phyloP scores from a whole-genome alignment of 2,329 filamentous ascomycete species.

The Scleromitrula shiraiana region DNA sequence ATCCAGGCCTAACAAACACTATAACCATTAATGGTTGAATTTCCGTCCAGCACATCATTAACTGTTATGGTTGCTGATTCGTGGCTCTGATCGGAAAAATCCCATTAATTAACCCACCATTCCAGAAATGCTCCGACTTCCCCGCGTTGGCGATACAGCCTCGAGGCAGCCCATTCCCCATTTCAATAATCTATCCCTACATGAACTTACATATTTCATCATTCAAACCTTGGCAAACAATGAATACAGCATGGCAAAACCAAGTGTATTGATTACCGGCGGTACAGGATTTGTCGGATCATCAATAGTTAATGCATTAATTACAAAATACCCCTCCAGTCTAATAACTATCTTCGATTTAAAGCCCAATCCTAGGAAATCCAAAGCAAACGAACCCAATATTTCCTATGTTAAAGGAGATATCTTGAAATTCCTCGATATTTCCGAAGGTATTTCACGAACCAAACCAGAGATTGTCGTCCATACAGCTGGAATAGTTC shows the following conservation, averaged over 20 bases:
- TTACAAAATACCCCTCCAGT: background rate
- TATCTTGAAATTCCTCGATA: background rate
- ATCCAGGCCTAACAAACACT: no score
- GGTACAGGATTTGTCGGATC: constrained; percentile 3
- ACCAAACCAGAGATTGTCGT: background rate
- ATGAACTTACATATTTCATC: no score
- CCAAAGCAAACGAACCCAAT: background rate
- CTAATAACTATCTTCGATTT: background rate
- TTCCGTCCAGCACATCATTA: no score
- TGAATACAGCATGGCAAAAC: background rate
- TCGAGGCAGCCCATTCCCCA: no score
- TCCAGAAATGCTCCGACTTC: no score
- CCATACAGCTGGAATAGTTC: constrained; percentile 5
- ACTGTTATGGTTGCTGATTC: no score
- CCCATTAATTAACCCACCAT: no score
- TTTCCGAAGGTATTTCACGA: background rate
- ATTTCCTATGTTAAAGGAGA: background rate
- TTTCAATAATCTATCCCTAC: no score
- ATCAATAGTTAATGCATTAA: background rate
- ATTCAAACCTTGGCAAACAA: background rate
- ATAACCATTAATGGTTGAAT: no score
- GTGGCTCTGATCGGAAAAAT: no score
- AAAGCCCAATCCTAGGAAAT: background rate
- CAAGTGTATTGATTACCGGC: background rate
- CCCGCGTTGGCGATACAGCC: no score